These are phyloP conservation scores for Barnettozyma pratensis DNA, from an alignment of 805 yeast genomes.

Conservation along the genomic window DNA sequence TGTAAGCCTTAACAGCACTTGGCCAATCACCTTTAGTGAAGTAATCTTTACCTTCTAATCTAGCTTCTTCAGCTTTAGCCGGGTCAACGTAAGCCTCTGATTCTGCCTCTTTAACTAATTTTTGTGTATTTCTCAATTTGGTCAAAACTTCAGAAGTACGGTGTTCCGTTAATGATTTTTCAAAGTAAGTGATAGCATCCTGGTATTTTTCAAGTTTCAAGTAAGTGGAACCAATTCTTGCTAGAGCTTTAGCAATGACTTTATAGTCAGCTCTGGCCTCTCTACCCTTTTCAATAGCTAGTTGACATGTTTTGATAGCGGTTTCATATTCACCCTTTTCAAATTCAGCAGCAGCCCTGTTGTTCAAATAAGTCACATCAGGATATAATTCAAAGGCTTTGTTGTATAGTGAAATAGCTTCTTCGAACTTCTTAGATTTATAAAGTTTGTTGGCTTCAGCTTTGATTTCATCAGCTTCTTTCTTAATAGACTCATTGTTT, in stretches of 20 bases:
- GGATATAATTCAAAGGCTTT: conserved; percentile 77
- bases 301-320: conserved; percentile 74
- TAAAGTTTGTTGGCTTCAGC: conserved; percentile 83
- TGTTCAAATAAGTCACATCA: conserved; percentile 91
- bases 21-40: conserved; percentile 97
- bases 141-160: conserved; percentile 90
- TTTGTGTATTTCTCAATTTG: conserved; percentile 84
- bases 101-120: conserved; percentile 74
- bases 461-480: conserved; percentile 64
- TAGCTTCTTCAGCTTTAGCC: conserved; percentile 91
- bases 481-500: conserved; percentile 27
- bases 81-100: conserved; percentile 79
- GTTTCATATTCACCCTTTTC: conserved; percentile 91
- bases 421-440: conserved; percentile 85
- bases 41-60: conserved; percentile 83
- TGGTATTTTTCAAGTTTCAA: conserved; percentile 67
- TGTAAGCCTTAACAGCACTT: conserved; percentile 85
- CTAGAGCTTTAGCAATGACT: conserved; percentile 85
- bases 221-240: conserved; percentile 82
- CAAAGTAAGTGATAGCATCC: conserved; percentile 72
- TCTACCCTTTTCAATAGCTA: conserved; percentile 87
- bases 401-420: conserved; percentile 81
- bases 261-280: conserved; percentile 89
- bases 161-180: conserved; percentile 93
- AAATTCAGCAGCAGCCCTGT: conserved; percentile 95